Evolutionary conservation across 257 asterid genomes (phyloP).

Genomic region (Solanum peruvianum): DNA sequence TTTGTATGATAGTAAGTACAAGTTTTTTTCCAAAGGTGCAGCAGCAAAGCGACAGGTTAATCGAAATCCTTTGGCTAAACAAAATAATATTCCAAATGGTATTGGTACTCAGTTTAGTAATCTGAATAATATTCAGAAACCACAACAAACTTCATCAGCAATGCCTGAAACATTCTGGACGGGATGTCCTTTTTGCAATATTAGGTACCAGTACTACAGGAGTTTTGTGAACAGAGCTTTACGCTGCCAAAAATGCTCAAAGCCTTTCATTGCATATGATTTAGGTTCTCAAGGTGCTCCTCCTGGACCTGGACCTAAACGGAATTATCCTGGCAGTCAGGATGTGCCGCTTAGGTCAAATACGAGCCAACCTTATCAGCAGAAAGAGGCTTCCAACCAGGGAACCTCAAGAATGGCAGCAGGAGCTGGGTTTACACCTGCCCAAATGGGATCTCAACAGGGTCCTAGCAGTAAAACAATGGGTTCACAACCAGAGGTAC

Average conservation of each 20-base stretch:
- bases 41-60: constrained; percentile 22
- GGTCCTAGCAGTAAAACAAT: constrained; percentile 10
- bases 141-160: constrained; percentile 17
- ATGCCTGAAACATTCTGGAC: constrained; percentile 37
- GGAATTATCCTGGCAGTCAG: constrained; percentile 20
- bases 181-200: constrained; percentile 48
- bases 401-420: constrained; percentile 6
- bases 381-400: constrained; percentile 12
- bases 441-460: constrained; percentile 14
- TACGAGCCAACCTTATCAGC: constrained; percentile 14
- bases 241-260: constrained; percentile 40
- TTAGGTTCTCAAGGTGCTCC: constrained; percentile 27
- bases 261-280: constrained; percentile 27
- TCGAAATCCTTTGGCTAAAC: constrained; percentile 16
- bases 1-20: constrained; percentile 36
- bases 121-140: constrained; percentile 22
- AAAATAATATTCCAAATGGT: constrained; percentile 21
- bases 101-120: constrained; percentile 12
- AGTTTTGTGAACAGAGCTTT: constrained; percentile 13
- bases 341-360: constrained; percentile 10
- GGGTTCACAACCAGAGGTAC: constrained; percentile 16
- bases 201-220: constrained; percentile 27
- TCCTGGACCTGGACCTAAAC: constrained; percentile 7
- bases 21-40: constrained; percentile 20
- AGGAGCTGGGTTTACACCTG: constrained; percentile 13